Evolutionary conservation across 177 flowering plant species (phyloP), one percentile per base, ranked within the genome.

Genomic region (Vitis hybrid): DNA sequence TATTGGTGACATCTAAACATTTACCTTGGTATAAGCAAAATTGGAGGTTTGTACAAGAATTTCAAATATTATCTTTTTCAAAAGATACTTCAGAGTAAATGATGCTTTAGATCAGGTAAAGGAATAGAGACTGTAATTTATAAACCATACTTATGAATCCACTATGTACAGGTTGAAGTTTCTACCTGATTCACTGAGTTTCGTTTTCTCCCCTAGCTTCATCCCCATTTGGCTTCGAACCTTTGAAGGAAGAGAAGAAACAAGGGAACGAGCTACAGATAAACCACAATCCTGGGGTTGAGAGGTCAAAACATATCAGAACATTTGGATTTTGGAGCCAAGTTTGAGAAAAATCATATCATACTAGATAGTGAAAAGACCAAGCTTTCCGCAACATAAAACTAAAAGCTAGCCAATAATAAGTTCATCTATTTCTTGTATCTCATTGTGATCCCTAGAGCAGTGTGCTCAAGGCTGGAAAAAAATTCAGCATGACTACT

Each of bases 241-340:
- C 10, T 76, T 64, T 47, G 67, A 58, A 22, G 97, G 97, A 75
- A 95, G 97, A 68, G 71, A 76, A 70, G 85, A 83, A 76, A 95
- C 89, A 38, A 91, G 92, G 63, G 83, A 68, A 15, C 70, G 76
- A 65, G 91, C 75, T 1, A 85, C 84, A 51, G 90, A 73, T 71
- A 85, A 75, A 64, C 87, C 77, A 71, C 76, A 79, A 62, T 89
- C 94, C 98, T 95, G 85, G 70, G 57, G 69, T 75, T 59, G 11
- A 75, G 71, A 71, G 53, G 73, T 56, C 55, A 33, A 78, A 75
- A 71, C 19, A 67, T n/a, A 56, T 67, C 63, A 67, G 61, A 72
- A 28, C 13, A 50, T 49, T 12, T 51, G 8, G 11, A 38, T 8
- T 20, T 17, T 50, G 31, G 55, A 1, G 22, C 38, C 7, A 38